phyloP scores from a whole-genome alignment of 768 basidiomycete genomes.

The Boletus pseudopeckii region DNA sequence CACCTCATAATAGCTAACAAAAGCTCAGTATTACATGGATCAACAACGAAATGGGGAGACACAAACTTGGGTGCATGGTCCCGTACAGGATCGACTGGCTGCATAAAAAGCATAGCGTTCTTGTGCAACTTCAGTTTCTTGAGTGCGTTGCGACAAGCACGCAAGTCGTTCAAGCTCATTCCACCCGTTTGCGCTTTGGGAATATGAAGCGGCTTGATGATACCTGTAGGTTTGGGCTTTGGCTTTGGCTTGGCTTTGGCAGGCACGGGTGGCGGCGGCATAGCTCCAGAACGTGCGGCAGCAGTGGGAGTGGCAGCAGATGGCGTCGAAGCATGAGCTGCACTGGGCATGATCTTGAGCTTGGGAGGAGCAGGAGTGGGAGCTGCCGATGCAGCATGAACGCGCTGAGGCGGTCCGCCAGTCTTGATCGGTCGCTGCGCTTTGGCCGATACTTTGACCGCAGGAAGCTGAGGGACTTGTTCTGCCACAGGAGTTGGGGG shows the following conservation, averaged over 20 bases:
- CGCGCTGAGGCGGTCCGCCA: constrained; percentile 32
- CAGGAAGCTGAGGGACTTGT: constrained; percentile 49
- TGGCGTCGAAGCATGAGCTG: constrained; percentile 12
- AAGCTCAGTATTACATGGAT: background rate
- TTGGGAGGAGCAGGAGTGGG: constrained; percentile 44
- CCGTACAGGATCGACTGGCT: constrained; percentile 94
- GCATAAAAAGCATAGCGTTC: constrained; percentile 68
- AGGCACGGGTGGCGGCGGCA: constrained; percentile 32
- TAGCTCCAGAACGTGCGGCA: constrained; percentile 11
- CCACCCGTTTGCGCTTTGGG: constrained; percentile 74
- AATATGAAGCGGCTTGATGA: constrained; percentile 43
- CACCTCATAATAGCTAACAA: constrained; percentile 77
- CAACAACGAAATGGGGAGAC: background rate
- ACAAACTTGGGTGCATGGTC: constrained; percentile 82
- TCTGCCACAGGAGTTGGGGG: constrained; percentile 71
- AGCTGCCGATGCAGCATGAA: constrained; percentile 27
- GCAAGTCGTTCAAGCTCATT: constrained; percentile 73
- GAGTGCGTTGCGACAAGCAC: constrained; percentile 69
- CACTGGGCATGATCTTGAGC: constrained; percentile 43
- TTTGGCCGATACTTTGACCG: constrained; percentile 52
- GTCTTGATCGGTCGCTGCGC: constrained; percentile 32
- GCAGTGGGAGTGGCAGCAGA: constrained; percentile 15
- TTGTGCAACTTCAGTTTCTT: constrained; percentile 79
- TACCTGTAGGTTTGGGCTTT: constrained; percentile 24
- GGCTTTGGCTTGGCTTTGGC: constrained; percentile 26